Conservation (phyloP, 2,329 filamentous ascomycete genomes). For the Penicillium oxalicum region DNA sequence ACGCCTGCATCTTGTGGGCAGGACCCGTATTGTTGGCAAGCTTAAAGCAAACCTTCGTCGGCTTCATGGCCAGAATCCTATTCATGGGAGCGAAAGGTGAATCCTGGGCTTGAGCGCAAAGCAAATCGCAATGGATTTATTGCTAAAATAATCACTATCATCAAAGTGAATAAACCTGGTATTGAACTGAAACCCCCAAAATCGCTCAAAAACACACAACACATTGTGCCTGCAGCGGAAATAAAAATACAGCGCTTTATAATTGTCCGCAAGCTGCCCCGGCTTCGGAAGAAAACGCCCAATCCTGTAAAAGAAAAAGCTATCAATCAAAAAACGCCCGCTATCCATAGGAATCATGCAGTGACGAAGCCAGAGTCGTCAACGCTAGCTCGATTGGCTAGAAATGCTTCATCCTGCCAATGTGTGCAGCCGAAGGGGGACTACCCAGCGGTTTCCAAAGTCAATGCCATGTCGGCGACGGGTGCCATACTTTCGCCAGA, state of each 20-base stretch:
- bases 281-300: too few relatives aligned
- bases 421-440: constrained; percentile 55
- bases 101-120: too few relatives aligned
- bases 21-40: too few relatives aligned
- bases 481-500: constrained; percentile 79
- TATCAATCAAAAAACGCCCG: neutral
- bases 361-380: neutral
- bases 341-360: neutral
- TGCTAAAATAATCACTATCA: neutral
- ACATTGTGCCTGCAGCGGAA: too few relatives aligned
- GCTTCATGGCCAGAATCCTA: too few relatives aligned
- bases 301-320: neutral
- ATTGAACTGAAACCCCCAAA: neutral
- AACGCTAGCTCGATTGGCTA: neutral
- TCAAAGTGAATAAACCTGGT: neutral
- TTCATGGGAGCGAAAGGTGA: too few relatives aligned
- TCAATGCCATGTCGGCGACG: constrained; percentile 77
- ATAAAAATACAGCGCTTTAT: too few relatives aligned
- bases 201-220: too few relatives aligned
- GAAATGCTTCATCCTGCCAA: constrained; percentile 18
- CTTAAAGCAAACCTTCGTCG: too few relatives aligned
- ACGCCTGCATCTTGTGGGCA: too few relatives aligned
- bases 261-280: too few relatives aligned
- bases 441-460: constrained; percentile 81
- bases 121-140: too few relatives aligned